Evolutionary conservation across 768 basidiomycete species (phyloP), one percentile per base, ranked within the genome.

Genomic region (Pulveroboletus sp.): DNA sequence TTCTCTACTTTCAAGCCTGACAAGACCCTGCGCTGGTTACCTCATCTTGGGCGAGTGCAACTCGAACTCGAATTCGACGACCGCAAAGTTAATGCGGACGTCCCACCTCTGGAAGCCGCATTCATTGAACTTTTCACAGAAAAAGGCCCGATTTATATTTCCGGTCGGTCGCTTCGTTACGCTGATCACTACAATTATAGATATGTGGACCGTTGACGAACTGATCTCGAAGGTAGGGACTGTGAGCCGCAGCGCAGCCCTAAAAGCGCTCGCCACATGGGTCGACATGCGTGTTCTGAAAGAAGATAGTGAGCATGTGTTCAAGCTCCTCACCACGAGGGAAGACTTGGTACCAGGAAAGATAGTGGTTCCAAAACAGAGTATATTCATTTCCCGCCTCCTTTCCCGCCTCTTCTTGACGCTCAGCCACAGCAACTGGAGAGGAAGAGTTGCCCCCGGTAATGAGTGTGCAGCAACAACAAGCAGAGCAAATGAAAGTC

Each of bases 1-100:
- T 98, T 87, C 63, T 73, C 74, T n/a, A 72, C 75, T 12, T 89
- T 92, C 72, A 96, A 96, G 62, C 92, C 93, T 0, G 93, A 96
- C 69, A 97, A 98, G 73, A 80, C 77, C 51, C 78, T 99, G 29
- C 80, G 82, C 40, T 98, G 92, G 87, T 65, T 97, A 6, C 86
- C 92, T 10, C 87, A 94, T 62, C 79, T 96, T 12, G 95, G 96
- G 0, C 89, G 84, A 2, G 81, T 95, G 32, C 76, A 81, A 30
- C 65, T 99, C 44, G 83, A 90, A 46, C 71, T 98, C 7, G 82
- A 92, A 60, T 75, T 98, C 3, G 77, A 84, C 58, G 95, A 97
- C 63, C 84, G 92, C 12, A 81, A 72, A 5, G 51, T 96, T 29
- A 79, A 81, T 19, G 80, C 80, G 4, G 84, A 91, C 36, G 91